phyloP scores from a whole-genome alignment of 805 yeast species.

The Alloascoidea africana region DNA sequence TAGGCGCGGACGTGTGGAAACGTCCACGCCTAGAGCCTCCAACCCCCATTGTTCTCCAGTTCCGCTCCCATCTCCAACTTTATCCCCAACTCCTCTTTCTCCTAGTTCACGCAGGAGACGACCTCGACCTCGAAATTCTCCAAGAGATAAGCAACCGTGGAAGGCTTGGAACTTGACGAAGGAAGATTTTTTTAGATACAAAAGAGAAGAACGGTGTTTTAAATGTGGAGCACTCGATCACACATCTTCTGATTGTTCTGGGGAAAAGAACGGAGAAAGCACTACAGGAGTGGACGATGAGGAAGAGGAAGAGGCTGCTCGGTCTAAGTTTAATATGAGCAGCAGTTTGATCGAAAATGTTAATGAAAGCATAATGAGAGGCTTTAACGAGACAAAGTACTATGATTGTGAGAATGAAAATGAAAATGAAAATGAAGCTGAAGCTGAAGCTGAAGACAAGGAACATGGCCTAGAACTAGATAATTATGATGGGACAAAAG shows the following conservation, averaged over 20 bases:
- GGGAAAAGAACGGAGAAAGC: not conserved
- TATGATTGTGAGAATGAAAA: no score
- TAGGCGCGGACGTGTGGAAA: no score
- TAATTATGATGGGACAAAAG: slow-evolving; percentile 1
- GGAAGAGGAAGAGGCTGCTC: not conserved
- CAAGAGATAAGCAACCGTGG: not conserved
- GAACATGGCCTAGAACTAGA: no score
- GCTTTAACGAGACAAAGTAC: not conserved
- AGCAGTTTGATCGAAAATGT: not conserved
- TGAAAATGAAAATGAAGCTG: no score
- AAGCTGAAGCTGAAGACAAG: not conserved
- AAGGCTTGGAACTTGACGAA: not conserved
- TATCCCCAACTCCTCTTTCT: not conserved
- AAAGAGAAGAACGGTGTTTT: slow-evolving; percentile 1
- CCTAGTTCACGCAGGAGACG: not conserved
- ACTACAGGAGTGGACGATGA: not conserved
- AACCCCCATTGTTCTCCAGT: not conserved
- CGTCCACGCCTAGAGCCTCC: not conserved
- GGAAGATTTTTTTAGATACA: not conserved
- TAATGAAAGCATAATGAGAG: not conserved
- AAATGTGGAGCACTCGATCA: not conserved
- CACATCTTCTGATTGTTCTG: slow-evolving; percentile 1
- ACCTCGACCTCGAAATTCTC: not conserved
- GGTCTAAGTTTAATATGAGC: not conserved
- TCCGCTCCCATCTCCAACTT: not conserved